Base-by-base conservation (phyloP, 176 grass and related monocot species). In the Hsuehochloa calcarea region DNA sequence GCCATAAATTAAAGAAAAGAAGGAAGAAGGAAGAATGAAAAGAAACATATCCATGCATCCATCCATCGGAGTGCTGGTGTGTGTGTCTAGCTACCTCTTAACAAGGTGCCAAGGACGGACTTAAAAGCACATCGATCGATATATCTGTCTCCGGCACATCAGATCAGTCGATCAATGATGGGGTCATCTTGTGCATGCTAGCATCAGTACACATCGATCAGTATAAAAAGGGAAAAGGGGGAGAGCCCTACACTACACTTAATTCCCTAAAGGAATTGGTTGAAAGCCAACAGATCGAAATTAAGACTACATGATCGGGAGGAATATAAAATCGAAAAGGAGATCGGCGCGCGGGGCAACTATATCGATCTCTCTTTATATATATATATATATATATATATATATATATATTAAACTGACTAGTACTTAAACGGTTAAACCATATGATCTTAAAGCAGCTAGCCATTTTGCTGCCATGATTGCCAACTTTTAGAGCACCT, bases 191-290 rank as follows among this genome's bases (percentile, higher is more conserved):
- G 62, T 77, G 79, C 79, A n/a, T n/a, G n/a, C n/a, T 50, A 77
- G 50, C 79, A 89, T 89, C 88, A 76, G 63, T n/a, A n/a, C n/a
- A n/a, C n/a, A n/a, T n/a, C n/a, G n/a, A 50, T 89, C 87, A 29
- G 49, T 85, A 62, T 80, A 52, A 81, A 89, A 89, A 85, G 76
- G 51, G 11, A n/a, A n/a, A n/a, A n/a, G n/a, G n/a, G 22, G 66
- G 80, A 89, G 80, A 89, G 22, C 64, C 25, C 84, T 70, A 78
- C 74, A 3, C 50, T 46, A n/a, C n/a, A n/a, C n/a, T n/a, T n/a
- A n/a, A n/a, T n/a, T 69, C 17, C 61, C 59, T 77, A 45, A 78
- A 85, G 83, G 35, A 41, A 17, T 41, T 67, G 85, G n/a, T n/a
- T n/a, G n/a, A 87, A 85, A 80, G 68, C 68, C 43, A 80, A 54